Percentiles rank a stretch among this genome's conserved stretches.
Conservation (phyloP, 805 yeast genomes). For the Nakazawaea holstii region DNA sequence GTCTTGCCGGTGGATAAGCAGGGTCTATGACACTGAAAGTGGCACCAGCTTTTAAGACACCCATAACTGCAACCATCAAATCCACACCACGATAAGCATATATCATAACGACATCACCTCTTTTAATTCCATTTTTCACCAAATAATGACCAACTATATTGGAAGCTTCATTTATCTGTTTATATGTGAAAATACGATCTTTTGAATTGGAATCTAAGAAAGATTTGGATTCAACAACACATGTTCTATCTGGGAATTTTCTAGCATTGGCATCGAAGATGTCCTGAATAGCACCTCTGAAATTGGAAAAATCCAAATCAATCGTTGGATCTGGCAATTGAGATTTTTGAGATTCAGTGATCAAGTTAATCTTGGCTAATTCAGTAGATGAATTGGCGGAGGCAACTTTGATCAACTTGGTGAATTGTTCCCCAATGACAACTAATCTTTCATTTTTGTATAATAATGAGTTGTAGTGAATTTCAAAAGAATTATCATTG, state of each 20-base stretch:
- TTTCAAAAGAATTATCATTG: conserved; percentile 29
- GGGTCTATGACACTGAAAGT: conserved; percentile 98
- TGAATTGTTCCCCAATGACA: conserved; percentile 68
- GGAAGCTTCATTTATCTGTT: conserved; percentile 88
- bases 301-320: conserved; percentile 86
- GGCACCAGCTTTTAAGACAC: conserved; percentile 97
- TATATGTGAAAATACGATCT: conserved; percentile 74
- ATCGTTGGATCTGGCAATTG: conserved; percentile 82
- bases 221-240: conserved; percentile 89
- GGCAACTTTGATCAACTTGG: conserved; percentile 40
- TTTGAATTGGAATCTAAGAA: conserved; percentile 46
- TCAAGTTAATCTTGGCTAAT: conserved; percentile 59
- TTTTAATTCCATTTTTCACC: conserved; percentile 69
- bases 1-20: conserved; percentile 98
- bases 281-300: conserved; percentile 94
- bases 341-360: conserved; percentile 58
- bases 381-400: conserved; percentile 29
- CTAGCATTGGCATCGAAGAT: conserved; percentile 86
- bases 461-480: conserved; percentile 71
- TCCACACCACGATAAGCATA: conserved; percentile 98
- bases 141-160: conserved; percentile 89
- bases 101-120: conserved; percentile 96
- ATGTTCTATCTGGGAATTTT: conserved; percentile 76
- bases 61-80: conserved; percentile 93
- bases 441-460: conserved; percentile 66